Conservation (phyloP, 1,284 basidiomycete species). For the Agroathelia rolfsii region DNA sequence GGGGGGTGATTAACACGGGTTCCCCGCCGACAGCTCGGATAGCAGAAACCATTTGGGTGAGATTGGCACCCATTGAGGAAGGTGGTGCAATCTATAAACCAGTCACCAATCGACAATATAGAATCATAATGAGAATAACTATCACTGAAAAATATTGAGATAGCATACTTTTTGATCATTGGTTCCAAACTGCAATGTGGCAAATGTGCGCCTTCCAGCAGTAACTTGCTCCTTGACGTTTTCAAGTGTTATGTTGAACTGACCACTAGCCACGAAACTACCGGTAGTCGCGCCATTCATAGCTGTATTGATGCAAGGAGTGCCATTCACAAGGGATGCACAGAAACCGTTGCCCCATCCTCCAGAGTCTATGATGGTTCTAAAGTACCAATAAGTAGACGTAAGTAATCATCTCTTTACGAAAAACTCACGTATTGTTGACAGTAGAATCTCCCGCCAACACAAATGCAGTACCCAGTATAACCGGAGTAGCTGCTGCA, state of each 20-base stretch:
- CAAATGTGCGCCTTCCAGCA: slow-evolving; percentile 27
- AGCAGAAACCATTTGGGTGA: slow-evolving; percentile 31
- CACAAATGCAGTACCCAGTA: slow-evolving; percentile 14
- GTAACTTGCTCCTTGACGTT: slow-evolving; percentile 25
- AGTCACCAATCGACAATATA: no score
- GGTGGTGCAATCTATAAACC: slow-evolving; percentile 34
- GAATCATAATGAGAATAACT: no score
- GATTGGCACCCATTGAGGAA: slow-evolving; percentile 33
- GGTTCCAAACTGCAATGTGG: slow-evolving; percentile 37
- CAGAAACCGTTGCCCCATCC: slow-evolving; percentile 31
- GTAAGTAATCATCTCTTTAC: not conserved
- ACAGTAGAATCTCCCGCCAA: slow-evolving; percentile 30
- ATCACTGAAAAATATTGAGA: no score
- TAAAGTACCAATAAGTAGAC: no score
- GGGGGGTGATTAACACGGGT: slow-evolving; percentile 32
- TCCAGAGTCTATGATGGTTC: slow-evolving; percentile 13
- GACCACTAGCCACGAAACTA: slow-evolving; percentile 29
- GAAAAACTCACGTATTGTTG: slow-evolving; percentile 22
- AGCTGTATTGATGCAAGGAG: slow-evolving; percentile 30
- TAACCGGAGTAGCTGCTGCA: not conserved
- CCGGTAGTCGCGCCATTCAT: slow-evolving; percentile 34
- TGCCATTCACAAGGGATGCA: slow-evolving; percentile 23
- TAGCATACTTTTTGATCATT: slow-evolving; percentile 38
- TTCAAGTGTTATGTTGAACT: slow-evolving; percentile 18
- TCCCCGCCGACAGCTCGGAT: slow-evolving; percentile 28